A percentile compares a stretch with the other conserved stretches of the same genome.
Conservation (phyloP, 2,329 filamentous ascomycete genomes). For the Colletotrichum sidae region DNA sequence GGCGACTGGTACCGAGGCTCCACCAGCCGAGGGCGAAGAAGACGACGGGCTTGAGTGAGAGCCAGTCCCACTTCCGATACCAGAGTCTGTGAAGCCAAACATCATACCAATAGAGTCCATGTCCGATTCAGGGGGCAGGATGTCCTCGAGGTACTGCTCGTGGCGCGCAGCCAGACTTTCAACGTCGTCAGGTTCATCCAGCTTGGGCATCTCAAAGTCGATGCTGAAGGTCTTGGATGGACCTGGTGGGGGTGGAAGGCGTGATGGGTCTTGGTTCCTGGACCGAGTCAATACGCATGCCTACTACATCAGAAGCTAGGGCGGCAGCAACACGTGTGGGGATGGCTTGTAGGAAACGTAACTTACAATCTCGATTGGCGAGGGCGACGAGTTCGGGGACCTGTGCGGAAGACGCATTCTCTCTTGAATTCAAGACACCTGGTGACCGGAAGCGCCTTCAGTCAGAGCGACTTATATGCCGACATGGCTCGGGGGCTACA, state of each 20-base stretch:
- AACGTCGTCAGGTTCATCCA: conserved; percentile 53
- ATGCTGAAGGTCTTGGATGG: conserved; percentile 65
- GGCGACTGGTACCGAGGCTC: conserved; percentile 47
- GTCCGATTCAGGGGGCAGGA: conserved; percentile 49
- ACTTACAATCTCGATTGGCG: conserved; percentile 57
- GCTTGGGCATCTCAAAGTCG: conserved; percentile 60
- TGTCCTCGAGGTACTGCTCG: conserved; percentile 52
- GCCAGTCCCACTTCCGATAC: conserved; percentile 13
- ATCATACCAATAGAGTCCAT: conserved; percentile 31
- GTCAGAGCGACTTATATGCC: conserved; percentile 26
- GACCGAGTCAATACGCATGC: conserved; percentile 38
- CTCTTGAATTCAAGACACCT: conserved; percentile 65
- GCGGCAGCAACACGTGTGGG: background rate
- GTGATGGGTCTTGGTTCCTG: conserved; percentile 37
- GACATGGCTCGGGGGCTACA: conserved; percentile 14
- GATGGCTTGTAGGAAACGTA: background rate
- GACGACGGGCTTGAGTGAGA: conserved; percentile 37
- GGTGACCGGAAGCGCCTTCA: conserved; percentile 12
- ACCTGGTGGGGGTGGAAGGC: conserved; percentile 48
- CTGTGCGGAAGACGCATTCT: conserved; percentile 64
- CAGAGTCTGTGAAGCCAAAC: conserved; percentile 24
- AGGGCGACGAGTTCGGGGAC: conserved; percentile 61
- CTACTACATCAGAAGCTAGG: background rate
- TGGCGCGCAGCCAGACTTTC: conserved; percentile 58
- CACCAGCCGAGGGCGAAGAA: conserved; percentile 34